phyloP scores from a whole-genome alignment of 2,329 filamentous ascomycete species.

The Neonectria magnoliae region DNA sequence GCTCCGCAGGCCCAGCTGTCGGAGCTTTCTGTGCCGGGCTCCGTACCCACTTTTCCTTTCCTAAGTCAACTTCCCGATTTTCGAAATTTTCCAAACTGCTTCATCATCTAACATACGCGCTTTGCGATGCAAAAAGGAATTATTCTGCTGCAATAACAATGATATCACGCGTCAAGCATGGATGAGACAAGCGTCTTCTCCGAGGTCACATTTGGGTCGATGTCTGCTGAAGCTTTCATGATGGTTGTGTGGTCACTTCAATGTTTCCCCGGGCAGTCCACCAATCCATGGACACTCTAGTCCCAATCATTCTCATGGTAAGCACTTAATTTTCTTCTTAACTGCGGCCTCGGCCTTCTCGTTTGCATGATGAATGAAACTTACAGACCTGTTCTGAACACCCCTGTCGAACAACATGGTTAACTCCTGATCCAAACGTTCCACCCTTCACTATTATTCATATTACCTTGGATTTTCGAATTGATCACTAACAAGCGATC shows the following conservation, averaged over 20 bases:
- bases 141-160: background rate
- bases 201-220: background rate
- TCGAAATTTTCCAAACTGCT: background rate
- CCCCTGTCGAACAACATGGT: conserved; percentile 44
- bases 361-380: conserved; percentile 44
- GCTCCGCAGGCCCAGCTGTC: conserved; percentile 4
- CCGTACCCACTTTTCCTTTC: conserved; percentile 24
- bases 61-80: conserved; percentile 1
- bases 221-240: background rate
- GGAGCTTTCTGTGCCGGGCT: conserved; percentile 21
- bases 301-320: conserved; percentile 15
- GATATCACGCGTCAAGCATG: background rate
- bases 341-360: background rate
- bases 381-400: conserved; percentile 50
- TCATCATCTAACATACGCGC: conserved; percentile 7
- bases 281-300: background rate
- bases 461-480: conserved; percentile 10
- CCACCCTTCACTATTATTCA: conserved; percentile 10
- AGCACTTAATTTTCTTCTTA: conserved; percentile 14
- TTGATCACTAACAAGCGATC: conserved; percentile 28
- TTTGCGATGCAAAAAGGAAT: conserved; percentile 14
- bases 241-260: background rate
- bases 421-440: conserved; percentile 38
- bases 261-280: background rate
- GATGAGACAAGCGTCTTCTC: background rate